Evolutionary conservation across 257 asterid species (phyloP), one percentile per base, ranked within the genome.

Genomic region (Solanum dulcamara): DNA sequence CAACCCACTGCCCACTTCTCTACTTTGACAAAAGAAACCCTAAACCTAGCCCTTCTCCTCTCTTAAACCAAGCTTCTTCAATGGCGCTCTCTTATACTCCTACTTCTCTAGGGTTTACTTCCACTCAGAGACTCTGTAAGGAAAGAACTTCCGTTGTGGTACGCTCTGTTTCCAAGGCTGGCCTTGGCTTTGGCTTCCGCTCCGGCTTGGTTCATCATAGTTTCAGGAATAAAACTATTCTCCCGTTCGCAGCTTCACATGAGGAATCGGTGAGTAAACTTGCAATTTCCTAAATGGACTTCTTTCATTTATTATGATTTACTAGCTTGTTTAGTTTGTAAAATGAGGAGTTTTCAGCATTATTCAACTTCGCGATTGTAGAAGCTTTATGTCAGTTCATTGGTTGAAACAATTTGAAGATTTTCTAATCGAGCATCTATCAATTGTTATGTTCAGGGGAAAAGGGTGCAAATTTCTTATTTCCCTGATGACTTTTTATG

Each of bases 241-340:
- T 88, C 87, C 88, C 93, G 1, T 88, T 89, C 42, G 96, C 98
- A 38, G 93, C 97, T 64, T 92, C 95, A 32, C 97, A 91, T 64
- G 97, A 96, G 85, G 98, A 94, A 38, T 90, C 99, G 91, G 98
- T 93, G 70, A 89, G 92, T 35, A 10, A 71, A 37, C 80, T 38
- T 71, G 80, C 11, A 22, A 37, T 70, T 70, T 70, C 30, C 38
- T 71, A 6, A 30, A 14, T 26, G n/a, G 28, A 50, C 15, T 38
- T 35, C 12, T 18, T 60, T 11, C 20, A 81, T 38, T 32, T 53
- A 35, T 13, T 62, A 18, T 83, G 20, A 37, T 62, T 42, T 55
- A 35, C 3, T 60, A 26, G 35, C 28, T 81, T 13, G 48, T 81
- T 13, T 72, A 5, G 48, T 46, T 22, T 10, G 74, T 68, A 28